Base-by-base conservation (phyloP, 1,139 yeast species). In the Yamadazyma epiphylla region DNA sequence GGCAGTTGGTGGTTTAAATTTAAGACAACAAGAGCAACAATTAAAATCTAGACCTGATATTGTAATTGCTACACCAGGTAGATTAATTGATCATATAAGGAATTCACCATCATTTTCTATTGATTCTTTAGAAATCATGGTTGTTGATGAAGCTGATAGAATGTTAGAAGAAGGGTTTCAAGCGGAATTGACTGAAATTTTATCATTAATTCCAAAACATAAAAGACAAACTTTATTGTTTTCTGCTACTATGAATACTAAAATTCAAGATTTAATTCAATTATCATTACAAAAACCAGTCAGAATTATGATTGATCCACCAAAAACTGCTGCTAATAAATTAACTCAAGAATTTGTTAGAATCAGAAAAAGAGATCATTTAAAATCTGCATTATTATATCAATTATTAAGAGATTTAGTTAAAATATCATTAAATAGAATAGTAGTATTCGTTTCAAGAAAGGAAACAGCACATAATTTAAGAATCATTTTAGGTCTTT, bases 81-180 rank as follows among this genome's bases (percentile, higher is more conserved):
- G 99, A 65, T 82, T 94, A 45, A 91, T 94, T 51, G 99, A 91
- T 60, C 98, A 91, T 60, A 79, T 94, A 35, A 74, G 97, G 51
- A 91, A 91, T 62, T 88, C 97, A 4, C 91, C 96, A 7, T 82
- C 94, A 31, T 91, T 91, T 59, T 78, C 80, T 29, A 94, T 89
- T 29, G 97, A 91, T 46, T 72, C 80, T 15, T 89, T 91, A 32
- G 98, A 91, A 60, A 85, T 94, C 36, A 68, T 91, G 50, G 94
- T 94, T 19, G 76, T 91, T 46, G 98, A 94, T 65, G 97, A 88
- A 66, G 99, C 98, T 35, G 99, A 94, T 69, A 79, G 99, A 65
- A 91, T 91, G 98, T 72, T 91, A 46, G 99, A 91, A 55, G 98
- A 91, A 61, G 98, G 98, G 49, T 91, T 91, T 75, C 96, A 89